Percentiles rank a stretch among this genome's conserved stretches.
Conservation (phyloP, 441 rosid species). For the Adansonia gregorii region DNA sequence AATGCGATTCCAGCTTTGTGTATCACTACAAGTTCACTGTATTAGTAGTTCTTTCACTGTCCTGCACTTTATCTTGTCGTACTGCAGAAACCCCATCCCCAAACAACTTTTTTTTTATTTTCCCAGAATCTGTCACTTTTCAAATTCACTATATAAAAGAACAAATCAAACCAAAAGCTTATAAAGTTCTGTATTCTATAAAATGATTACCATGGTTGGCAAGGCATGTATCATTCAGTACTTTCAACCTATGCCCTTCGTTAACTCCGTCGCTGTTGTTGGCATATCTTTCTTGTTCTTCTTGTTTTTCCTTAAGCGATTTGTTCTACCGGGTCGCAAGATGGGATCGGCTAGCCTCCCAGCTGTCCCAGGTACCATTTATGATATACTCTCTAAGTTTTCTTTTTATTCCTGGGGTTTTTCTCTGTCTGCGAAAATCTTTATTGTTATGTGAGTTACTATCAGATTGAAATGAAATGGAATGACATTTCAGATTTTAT, state of each 20-base stretch:
- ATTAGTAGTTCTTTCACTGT: neutral
- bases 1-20: neutral
- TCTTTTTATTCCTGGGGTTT: neutral
- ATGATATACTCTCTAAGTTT: neutral
- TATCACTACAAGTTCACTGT: neutral
- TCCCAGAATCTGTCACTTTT: no score
- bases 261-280: slow-evolving; percentile 49
- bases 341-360: slow-evolving; percentile 48
- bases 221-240: slow-evolving; percentile 16
- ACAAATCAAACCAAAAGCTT: neutral
- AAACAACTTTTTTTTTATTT: no score
- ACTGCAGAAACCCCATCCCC: neutral
- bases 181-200: neutral
- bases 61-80: neutral
- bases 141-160: no score
- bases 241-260: slow-evolving; percentile 40
- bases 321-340: slow-evolving; percentile 27
- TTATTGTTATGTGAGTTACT: neutral
- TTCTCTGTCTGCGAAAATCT: neutral
- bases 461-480: neutral
- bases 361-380: slow-evolving; percentile 46
- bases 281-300: slow-evolving; percentile 48
- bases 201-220: slow-evolving; percentile 24
- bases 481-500: neutral
- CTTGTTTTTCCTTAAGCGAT: slow-evolving; percentile 38